A percentile compares a stretch with the other conserved stretches of the same genome.
phyloP scores from a whole-genome alignment of 768 basidiomycete species.

The Russula emetica region DNA sequence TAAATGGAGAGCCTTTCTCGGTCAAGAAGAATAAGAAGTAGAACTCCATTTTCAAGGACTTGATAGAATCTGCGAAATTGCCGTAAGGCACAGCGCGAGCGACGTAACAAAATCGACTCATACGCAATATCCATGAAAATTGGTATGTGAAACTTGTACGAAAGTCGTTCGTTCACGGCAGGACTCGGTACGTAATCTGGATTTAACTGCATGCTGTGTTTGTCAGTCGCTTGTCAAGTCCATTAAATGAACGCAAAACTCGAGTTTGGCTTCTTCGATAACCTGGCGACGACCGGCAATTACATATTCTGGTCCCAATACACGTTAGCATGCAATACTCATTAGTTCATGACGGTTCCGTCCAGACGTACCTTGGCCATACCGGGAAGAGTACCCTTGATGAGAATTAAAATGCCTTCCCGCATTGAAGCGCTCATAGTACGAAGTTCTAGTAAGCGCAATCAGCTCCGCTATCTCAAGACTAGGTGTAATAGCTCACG shows the following conservation, averaged over 20 bases:
- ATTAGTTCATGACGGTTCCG: no score
- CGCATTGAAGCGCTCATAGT: neutral
- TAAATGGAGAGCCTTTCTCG: slow-evolving; percentile 15
- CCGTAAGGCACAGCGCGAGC: neutral
- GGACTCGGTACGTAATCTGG: slow-evolving; percentile 15
- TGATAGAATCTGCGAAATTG: slow-evolving; percentile 15
- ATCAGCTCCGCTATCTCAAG: neutral
- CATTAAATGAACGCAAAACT: slow-evolving; percentile 2
- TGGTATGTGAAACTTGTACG: slow-evolving; percentile 10
- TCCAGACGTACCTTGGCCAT: no score
- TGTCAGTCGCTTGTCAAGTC: slow-evolving; percentile 17
- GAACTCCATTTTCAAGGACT: slow-evolving; percentile 13
- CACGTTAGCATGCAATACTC: neutral
- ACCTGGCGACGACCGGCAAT: slow-evolving; percentile 12
- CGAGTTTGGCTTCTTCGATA: slow-evolving; percentile 1
- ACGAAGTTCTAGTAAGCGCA: neutral
- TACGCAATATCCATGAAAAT: slow-evolving; percentile 9
- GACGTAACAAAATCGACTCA: neutral
- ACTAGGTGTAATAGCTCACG: neutral
- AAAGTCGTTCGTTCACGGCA: slow-evolving; percentile 8
- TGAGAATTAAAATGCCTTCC: no score
- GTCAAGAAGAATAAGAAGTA: slow-evolving; percentile 18
- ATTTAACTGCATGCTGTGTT: slow-evolving; percentile 23
- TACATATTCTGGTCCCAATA: slow-evolving; percentile 8
- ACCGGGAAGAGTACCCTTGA: no score